Evolutionary conservation across 2,329 filamentous ascomycete genomes (phyloP).

Genomic region (Berkeleyomyces basicola): DNA sequence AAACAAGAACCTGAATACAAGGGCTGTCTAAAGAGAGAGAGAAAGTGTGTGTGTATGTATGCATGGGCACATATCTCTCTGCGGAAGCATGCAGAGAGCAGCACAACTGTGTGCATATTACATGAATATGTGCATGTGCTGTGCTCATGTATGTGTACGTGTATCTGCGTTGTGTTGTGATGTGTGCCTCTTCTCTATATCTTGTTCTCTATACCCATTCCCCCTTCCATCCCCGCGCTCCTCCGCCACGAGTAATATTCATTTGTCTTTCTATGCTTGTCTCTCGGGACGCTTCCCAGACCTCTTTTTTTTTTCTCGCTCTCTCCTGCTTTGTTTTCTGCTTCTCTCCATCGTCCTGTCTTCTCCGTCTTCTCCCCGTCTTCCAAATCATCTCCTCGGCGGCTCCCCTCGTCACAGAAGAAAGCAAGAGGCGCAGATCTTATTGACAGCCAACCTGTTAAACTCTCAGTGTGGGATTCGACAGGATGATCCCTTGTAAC

Average conservation of each 20-base stretch:
- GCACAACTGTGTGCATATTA: not conserved
- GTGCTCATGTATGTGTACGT: not conserved
- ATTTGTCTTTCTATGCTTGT: not conserved
- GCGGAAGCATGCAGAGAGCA: not conserved
- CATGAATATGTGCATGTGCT: not conserved
- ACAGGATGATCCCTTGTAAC: not conserved
- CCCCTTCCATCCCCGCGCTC: not conserved
- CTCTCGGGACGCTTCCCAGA: not conserved
- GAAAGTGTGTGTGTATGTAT: not conserved
- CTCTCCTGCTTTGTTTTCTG: not conserved
- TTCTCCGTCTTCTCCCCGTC: not conserved
- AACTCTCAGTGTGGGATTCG: not conserved
- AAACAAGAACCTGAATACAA: no score
- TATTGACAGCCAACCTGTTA: no score
- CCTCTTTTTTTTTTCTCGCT: not conserved
- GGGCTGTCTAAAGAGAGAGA: no score
- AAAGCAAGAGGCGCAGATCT: no score
- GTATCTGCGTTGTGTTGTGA: not conserved
- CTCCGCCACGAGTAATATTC: no score
- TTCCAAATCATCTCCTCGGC: not conserved
- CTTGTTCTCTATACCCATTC: not conserved
- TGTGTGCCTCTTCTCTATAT: not conserved
- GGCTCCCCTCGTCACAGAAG: not conserved
- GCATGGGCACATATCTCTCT: not conserved
- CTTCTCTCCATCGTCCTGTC: not conserved